Conservation (phyloP, 2,329 filamentous ascomycete species). For the Cytospora paraplurivora region DNA sequence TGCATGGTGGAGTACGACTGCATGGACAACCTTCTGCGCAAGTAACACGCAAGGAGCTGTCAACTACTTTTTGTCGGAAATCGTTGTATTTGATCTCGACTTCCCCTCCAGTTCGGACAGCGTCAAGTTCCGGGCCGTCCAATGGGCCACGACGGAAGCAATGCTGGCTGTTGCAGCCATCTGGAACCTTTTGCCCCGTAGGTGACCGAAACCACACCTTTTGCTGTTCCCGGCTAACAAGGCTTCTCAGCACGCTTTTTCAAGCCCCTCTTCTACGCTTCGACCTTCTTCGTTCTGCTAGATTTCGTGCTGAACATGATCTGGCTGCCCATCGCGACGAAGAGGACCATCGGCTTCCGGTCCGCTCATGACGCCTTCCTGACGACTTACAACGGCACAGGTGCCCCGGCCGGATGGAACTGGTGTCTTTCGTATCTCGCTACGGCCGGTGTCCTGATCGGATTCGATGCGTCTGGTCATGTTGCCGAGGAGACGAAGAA, state of each 20-base stretch:
- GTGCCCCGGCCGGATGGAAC: slow-evolving; percentile 60
- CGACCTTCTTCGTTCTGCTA: slow-evolving; percentile 53
- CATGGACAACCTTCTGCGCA: slow-evolving; percentile 61
- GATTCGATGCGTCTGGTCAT: slow-evolving; percentile 63
- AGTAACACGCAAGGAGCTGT: slow-evolving; percentile 52
- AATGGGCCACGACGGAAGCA: slow-evolving; percentile 60
- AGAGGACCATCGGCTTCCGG: slow-evolving; percentile 59
- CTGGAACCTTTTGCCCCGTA: slow-evolving; percentile 54
- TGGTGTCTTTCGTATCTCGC: slow-evolving; percentile 65
- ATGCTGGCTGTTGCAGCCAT: slow-evolving; percentile 52
- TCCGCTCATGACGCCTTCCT: slow-evolving; percentile 61
- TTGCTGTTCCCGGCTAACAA: not conserved
- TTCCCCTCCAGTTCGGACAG: slow-evolving; percentile 55
- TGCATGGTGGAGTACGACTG: slow-evolving; percentile 65
- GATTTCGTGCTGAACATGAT: slow-evolving; percentile 63
- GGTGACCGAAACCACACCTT: slow-evolving; percentile 19
- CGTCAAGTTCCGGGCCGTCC: slow-evolving; percentile 61
- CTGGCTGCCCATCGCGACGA: slow-evolving; percentile 61
- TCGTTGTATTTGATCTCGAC: slow-evolving; percentile 57
- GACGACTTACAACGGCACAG: slow-evolving; percentile 60
- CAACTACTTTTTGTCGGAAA: slow-evolving; percentile 58
- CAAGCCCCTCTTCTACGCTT: slow-evolving; percentile 53
- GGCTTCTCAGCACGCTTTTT: slow-evolving; percentile 43
- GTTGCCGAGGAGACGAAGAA: slow-evolving; percentile 65
- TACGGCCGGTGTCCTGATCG: slow-evolving; percentile 61